Evolutionary conservation across 2,329 filamentous ascomycete genomes (phyloP).

Genomic region (Colletotrichum brevisporum): DNA sequence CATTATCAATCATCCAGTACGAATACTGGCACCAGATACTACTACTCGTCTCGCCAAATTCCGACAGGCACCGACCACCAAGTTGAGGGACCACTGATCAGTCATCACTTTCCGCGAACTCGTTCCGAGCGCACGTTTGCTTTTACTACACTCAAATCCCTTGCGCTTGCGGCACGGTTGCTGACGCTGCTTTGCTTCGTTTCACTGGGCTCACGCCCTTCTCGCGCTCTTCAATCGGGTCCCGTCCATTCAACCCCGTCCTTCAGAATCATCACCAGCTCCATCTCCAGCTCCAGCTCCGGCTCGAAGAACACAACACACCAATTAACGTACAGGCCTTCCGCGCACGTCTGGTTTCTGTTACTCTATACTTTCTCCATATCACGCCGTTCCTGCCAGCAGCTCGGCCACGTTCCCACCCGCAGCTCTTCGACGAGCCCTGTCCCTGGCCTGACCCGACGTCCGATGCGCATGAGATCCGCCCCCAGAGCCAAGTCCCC

Average conservation of each 20-base stretch:
- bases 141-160: not conserved
- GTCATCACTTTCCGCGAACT: too few relatives aligned
- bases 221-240: slow-evolving; percentile 22
- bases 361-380: slow-evolving; percentile 38
- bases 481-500: slow-evolving; percentile 38
- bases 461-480: slow-evolving; percentile 39
- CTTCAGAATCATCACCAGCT: not conserved
- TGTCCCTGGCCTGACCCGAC: slow-evolving; percentile 37
- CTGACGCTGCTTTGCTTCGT: not conserved
- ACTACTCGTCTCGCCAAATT: slow-evolving; percentile 1
- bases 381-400: slow-evolving; percentile 35
- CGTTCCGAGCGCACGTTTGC: slow-evolving; percentile 9
- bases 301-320: slow-evolving; percentile 14
- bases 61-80: slow-evolving; percentile 25
- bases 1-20: slow-evolving; percentile 24
- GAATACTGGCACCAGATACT: slow-evolving; percentile 5
- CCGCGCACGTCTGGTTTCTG: slow-evolving; percentile 22
- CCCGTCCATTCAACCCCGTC: slow-evolving; percentile 13
- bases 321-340: slow-evolving; percentile 20
- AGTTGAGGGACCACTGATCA: not conserved
- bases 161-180: slow-evolving; percentile 1
- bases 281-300: not conserved
- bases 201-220: slow-evolving; percentile 29
- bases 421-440: slow-evolving; percentile 30
- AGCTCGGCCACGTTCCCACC: slow-evolving; percentile 31